Evolutionary conservation across 2,329 filamentous ascomycete species (phyloP).

Genomic region (Proliferodiscus dingleyae): DNA sequence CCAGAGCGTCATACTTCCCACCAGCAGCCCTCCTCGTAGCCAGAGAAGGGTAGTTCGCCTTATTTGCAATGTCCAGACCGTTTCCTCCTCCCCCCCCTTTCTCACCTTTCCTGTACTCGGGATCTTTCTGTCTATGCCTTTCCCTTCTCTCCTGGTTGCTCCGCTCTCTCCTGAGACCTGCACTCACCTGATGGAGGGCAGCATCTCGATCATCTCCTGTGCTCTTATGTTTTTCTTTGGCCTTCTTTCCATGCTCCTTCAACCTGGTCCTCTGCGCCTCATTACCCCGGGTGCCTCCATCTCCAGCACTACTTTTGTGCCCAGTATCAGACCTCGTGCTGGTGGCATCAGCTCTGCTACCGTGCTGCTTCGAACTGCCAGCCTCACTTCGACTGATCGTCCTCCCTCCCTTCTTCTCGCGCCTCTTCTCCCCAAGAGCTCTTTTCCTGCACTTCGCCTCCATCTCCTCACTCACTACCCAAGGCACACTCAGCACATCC

Average conservation of each 20-base stretch:
- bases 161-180: background rate
- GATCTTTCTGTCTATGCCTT: slow-evolving; percentile 4
- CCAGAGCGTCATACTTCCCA: slow-evolving; percentile 25
- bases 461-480: slow-evolving; percentile 47
- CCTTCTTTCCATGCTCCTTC: background rate
- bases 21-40: slow-evolving; percentile 16
- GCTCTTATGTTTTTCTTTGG: background rate
- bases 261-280: background rate
- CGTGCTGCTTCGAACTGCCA: background rate
- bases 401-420: slow-evolving; percentile 1
- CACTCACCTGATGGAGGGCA: background rate
- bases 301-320: background rate
- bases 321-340: background rate
- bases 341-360: background rate
- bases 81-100: slow-evolving; percentile 2
- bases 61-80: slow-evolving; percentile 10
- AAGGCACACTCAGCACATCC: slow-evolving; percentile 47
- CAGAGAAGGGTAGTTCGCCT: slow-evolving; percentile 16
- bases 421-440: slow-evolving; percentile 2
- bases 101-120: slow-evolving; percentile 7
- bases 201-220: background rate
- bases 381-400: no score
- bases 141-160: slow-evolving; percentile 1
- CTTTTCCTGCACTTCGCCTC: slow-evolving; percentile 41
- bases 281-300: background rate